Evolutionary conservation across 2,329 filamentous ascomycete species (phyloP).

Genomic region (Pseudogymnoascus sp.): DNA sequence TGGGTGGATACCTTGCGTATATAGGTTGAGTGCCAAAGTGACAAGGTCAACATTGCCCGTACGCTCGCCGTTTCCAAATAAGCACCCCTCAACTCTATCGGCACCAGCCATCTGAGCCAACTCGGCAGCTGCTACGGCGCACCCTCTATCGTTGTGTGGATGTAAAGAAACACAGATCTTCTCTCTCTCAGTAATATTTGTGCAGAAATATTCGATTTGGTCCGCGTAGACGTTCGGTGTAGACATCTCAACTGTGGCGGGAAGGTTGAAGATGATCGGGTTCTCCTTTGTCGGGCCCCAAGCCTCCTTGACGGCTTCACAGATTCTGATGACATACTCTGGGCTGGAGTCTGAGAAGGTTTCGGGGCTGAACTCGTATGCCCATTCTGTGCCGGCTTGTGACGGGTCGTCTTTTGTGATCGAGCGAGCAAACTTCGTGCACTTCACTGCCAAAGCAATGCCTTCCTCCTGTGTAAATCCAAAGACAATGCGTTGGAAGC

Average conservation of each 20-base stretch:
- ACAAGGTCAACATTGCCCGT: slow-evolving; percentile 95
- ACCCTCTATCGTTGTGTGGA: slow-evolving; percentile 90
- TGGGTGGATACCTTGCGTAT: slow-evolving; percentile 83
- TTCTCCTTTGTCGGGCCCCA: slow-evolving; percentile 76
- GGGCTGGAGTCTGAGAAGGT: slow-evolving; percentile 84
- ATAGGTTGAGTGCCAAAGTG: slow-evolving; percentile 85
- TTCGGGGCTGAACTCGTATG: slow-evolving; percentile 78
- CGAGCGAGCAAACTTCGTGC: slow-evolving; percentile 75
- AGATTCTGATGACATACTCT: slow-evolving; percentile 75
- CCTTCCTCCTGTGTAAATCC: slow-evolving; percentile 75
- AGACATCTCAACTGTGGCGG: slow-evolving; percentile 89
- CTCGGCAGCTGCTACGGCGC: slow-evolving; percentile 81
- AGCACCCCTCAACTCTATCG: slow-evolving; percentile 84
- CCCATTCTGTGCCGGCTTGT: slow-evolving; percentile 55
- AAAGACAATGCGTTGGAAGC: slow-evolving; percentile 89
- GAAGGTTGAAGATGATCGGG: slow-evolving; percentile 93
- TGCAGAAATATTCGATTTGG: slow-evolving; percentile 92
- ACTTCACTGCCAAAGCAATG: slow-evolving; percentile 73
- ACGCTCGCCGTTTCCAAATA: slow-evolving; percentile 91
- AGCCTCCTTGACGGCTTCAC: slow-evolving; percentile 86
- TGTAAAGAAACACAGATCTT: slow-evolving; percentile 86
- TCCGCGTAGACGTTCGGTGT: slow-evolving; percentile 96
- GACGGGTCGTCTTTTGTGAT: slow-evolving; percentile 74
- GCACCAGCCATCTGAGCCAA: slow-evolving; percentile 94
- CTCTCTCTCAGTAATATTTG: slow-evolving; percentile 72